phyloP scores from a whole-genome alignment of 208 protist species.

The Leishmania turanica region DNA sequence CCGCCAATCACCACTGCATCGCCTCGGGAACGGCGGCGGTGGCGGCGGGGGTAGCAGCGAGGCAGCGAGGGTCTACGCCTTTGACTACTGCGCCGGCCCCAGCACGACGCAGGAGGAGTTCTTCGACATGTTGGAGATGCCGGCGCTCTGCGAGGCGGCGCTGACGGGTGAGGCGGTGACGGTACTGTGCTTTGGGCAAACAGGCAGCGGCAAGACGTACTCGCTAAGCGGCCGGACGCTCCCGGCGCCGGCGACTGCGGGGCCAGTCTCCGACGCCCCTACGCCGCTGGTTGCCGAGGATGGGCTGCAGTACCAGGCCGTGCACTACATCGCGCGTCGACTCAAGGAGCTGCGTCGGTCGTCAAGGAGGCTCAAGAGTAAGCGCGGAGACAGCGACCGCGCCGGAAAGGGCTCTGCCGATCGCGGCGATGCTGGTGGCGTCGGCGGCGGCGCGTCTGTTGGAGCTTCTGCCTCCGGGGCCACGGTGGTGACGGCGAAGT shows the following conservation, averaged over 20 bases:
- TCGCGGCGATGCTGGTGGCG: neutral
- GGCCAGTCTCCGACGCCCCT: neutral
- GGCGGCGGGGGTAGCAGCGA: neutral
- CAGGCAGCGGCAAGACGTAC: constrained; percentile 90
- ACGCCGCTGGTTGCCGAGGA: constrained; percentile 50
- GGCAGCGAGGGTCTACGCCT: constrained; percentile 40
- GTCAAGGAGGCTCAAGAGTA: neutral
- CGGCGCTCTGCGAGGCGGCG: constrained; percentile 74
- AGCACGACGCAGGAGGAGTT: constrained; percentile 52
- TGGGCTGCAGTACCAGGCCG: constrained; percentile 75
- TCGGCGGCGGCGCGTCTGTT: neutral
- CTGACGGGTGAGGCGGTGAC: constrained; percentile 76
- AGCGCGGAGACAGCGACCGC: neutral
- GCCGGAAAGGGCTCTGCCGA: neutral
- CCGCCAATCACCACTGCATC: neutral
- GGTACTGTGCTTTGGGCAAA: constrained; percentile 91
- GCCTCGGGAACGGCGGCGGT: neutral
- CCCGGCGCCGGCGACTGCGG: neutral
- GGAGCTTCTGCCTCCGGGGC: neutral
- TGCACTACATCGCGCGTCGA: constrained; percentile 44
- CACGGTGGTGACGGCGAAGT: constrained; percentile 33
- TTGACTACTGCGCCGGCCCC: constrained; percentile 69
- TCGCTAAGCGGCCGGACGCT: constrained; percentile 78
- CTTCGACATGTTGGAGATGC: constrained; percentile 53
- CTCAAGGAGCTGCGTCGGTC: constrained; percentile 36